phyloP scores from a whole-genome alignment of 73 alveolate species.

The Paramecium caudatum region DNA sequence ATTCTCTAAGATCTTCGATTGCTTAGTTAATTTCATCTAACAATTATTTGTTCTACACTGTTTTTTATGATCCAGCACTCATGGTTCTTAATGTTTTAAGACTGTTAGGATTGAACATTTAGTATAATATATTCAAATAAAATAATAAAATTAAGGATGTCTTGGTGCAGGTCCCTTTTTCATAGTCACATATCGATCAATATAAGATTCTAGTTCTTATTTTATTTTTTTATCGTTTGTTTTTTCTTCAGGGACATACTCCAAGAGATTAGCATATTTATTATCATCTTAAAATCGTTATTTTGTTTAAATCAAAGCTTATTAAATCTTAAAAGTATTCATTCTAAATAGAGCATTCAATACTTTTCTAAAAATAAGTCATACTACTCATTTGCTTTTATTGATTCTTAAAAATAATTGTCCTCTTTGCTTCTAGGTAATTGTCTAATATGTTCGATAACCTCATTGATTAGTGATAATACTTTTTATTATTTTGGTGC shows the following conservation, averaged over 20 bases:
- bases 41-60: not conserved
- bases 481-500: conserved; percentile 47
- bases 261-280: conserved; percentile 32
- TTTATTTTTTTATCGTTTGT: conserved; percentile 1
- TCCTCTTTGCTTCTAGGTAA: conserved; percentile 34
- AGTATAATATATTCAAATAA: conserved; percentile 28
- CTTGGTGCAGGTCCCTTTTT: conserved; percentile 60
- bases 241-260: conserved; percentile 64
- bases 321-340: conserved; percentile 51
- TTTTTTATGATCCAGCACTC: conserved; percentile 20
- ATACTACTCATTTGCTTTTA: conserved; percentile 38
- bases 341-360: not conserved
- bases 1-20: conserved; percentile 43
- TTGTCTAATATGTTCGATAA: conserved; percentile 33
- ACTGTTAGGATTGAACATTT: conserved; percentile 44
- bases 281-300: conserved; percentile 58
- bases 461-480: not conserved
- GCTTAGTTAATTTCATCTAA: conserved; percentile 33
- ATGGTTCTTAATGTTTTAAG: conserved; percentile 15
- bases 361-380: conserved; percentile 58
- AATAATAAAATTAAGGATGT: conserved; percentile 53
- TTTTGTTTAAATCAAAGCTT: conserved; percentile 42
- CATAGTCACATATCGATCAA: conserved; percentile 7
- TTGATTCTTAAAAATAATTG: conserved; percentile 37
- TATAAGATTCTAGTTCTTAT: conserved; percentile 56